Evolutionary conservation across 2,329 filamentous ascomycete genomes (phyloP).

Genomic region (Chaetomium sp.): DNA sequence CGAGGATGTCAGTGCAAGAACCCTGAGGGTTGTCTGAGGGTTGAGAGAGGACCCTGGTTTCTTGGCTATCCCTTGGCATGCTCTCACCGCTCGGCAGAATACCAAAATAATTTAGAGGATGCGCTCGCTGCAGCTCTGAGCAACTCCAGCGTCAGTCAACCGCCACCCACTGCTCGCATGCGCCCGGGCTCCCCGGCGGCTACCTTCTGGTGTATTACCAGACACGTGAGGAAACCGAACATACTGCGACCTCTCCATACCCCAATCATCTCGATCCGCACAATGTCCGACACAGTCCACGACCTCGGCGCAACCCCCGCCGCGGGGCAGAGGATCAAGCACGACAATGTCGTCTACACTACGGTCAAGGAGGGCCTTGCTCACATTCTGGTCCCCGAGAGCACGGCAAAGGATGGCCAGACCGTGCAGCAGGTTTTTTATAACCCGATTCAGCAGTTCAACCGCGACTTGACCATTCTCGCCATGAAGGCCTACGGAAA

Average conservation of each 20-base stretch:
- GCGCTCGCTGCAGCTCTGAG: neutral
- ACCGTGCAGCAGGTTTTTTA: conserved; percentile 86
- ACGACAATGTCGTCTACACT: conserved; percentile 53
- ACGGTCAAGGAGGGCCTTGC: conserved; percentile 59
- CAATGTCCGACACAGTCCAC: conserved; percentile 34
- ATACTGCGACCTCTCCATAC: conserved; percentile 6
- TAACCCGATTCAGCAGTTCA: conserved; percentile 99
- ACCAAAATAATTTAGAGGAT: conserved; percentile 14
- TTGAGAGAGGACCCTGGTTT: neutral
- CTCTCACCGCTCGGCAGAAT: conserved; percentile 29
- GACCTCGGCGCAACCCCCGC: conserved; percentile 36
- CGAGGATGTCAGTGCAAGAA: no score
- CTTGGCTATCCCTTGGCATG: neutral
- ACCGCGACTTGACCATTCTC: conserved; percentile 89
- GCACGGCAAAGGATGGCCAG: conserved; percentile 54
- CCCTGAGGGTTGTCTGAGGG: no score
- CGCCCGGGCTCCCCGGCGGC: conserved; percentile 17
- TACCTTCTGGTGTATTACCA: conserved; percentile 22
- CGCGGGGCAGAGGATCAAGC: conserved; percentile 41
- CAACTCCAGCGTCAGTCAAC: neutral
- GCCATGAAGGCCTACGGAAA: conserved; percentile 89
- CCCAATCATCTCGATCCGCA: conserved; percentile 10
- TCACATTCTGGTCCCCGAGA: conserved; percentile 56
- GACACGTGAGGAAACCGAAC: conserved; percentile 16
- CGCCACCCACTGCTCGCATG: conserved; percentile 21